Evolutionary conservation across 2,329 filamentous ascomycete species (phyloP).

Genomic region (Camptophora hylomeconis): DNA sequence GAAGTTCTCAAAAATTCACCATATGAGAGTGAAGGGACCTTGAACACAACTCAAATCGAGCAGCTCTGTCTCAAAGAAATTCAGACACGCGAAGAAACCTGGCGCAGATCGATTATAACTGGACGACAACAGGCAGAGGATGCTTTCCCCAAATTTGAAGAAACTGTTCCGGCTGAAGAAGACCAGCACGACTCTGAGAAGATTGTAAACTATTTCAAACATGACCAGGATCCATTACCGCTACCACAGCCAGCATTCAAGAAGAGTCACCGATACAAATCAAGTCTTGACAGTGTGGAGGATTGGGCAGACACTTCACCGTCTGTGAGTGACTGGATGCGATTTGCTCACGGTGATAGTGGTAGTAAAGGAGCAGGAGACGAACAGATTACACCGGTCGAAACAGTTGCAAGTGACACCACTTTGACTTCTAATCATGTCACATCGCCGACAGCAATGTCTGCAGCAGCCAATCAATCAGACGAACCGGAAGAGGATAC

Average conservation of each 20-base stretch:
- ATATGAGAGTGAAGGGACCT: slow-evolving; percentile 39
- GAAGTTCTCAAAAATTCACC: slow-evolving; percentile 37
- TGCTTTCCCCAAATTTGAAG: slow-evolving; percentile 1
- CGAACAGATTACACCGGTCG: slow-evolving; percentile 24
- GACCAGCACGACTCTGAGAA: background rate
- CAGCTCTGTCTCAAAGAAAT: slow-evolving; percentile 42
- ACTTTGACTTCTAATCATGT: slow-evolving; percentile 1
- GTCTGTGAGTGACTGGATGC: slow-evolving; percentile 37
- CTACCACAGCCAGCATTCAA: slow-evolving; percentile 10
- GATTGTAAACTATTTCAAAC: background rate
- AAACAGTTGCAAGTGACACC: slow-evolving; percentile 20
- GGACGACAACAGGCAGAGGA: no score
- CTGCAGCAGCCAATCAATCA: no score
- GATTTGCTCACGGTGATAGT: slow-evolving; percentile 29
- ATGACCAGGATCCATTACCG: slow-evolving; percentile 1
- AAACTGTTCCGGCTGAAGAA: slow-evolving; percentile 5
- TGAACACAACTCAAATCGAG: slow-evolving; percentile 41
- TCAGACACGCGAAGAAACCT: slow-evolving; percentile 13
- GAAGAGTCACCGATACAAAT: slow-evolving; percentile 21
- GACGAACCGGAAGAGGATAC: no score
- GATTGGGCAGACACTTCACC: slow-evolving; percentile 38
- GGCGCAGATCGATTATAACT: background rate
- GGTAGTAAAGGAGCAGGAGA: slow-evolving; percentile 23
- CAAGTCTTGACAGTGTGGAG: slow-evolving; percentile 31
- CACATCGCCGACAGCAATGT: background rate